Conservation (phyloP, 768 basidiomycete species). For the Rhizopogon vinicolor region DNA sequence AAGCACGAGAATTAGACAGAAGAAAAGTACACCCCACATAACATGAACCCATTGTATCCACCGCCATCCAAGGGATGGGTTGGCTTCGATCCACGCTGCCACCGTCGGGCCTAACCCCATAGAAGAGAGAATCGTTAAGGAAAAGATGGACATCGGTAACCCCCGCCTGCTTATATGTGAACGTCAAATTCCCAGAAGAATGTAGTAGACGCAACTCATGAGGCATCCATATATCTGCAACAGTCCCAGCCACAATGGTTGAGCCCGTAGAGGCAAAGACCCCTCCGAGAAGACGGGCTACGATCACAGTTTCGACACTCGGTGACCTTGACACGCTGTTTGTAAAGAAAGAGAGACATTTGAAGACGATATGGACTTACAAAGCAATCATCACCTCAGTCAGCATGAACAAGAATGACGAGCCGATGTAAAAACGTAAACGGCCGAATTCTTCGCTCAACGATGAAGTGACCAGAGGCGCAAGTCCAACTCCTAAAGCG, state of each 20-base stretch:
- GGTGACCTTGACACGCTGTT: constrained; percentile 21
- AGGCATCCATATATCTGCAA: constrained; percentile 64
- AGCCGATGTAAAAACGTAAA: constrained; percentile 52
- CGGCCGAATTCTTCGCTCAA: constrained; percentile 50
- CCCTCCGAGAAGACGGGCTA: constrained; percentile 60
- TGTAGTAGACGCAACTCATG: constrained; percentile 41
- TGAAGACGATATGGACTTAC: constrained; percentile 7
- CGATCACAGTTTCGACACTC: constrained; percentile 59
- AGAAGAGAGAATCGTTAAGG: constrained; percentile 53
- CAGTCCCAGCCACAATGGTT: constrained; percentile 71
- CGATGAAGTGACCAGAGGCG: constrained; percentile 48
- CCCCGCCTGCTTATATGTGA: constrained; percentile 49
- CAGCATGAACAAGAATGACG: constrained; percentile 39
- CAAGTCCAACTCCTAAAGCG: constrained; percentile 54
- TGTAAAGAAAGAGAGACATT: no score
- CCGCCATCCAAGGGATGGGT: constrained; percentile 57
- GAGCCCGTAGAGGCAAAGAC: constrained; percentile 64
- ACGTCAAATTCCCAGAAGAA: background rate
- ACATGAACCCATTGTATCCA: constrained; percentile 84
- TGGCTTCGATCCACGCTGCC: constrained; percentile 64
- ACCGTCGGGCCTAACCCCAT: constrained; percentile 60
- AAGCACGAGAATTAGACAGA: background rate
- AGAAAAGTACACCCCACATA: constrained; percentile 36
- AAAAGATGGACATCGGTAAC: constrained; percentile 72
- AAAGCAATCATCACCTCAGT: constrained; percentile 11